Conservation (phyloP, 306 rosid species). For the Hippophae gyantsensis region DNA sequence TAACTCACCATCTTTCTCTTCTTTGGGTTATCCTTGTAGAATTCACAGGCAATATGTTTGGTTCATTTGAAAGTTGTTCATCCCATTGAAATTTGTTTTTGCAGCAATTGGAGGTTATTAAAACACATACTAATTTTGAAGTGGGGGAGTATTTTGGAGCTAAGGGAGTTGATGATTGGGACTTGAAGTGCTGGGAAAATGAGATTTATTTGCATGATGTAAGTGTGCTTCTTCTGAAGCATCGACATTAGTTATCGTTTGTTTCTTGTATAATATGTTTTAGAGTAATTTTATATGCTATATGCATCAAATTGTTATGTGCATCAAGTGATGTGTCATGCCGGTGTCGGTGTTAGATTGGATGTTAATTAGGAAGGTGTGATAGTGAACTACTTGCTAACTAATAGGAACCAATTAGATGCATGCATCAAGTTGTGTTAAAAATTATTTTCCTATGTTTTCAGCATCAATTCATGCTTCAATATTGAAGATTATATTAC, state of each 20-base stretch:
- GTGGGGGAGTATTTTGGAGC: slow-evolving; percentile 76
- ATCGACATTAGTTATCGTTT: slow-evolving; percentile 2
- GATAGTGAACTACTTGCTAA: no score
- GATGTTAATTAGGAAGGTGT: no score
- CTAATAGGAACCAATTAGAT: no score
- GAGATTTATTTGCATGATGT: slow-evolving; percentile 57
- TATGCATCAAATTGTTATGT: background rate
- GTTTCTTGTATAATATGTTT: background rate
- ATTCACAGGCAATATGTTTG: slow-evolving; percentile 5
- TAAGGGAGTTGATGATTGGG: slow-evolving; percentile 78
- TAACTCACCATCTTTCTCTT: background rate
- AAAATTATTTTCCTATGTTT: no score
- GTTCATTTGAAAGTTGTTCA: slow-evolving; percentile 10
- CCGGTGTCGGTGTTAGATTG: no score
- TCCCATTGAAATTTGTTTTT: slow-evolving; percentile 10
- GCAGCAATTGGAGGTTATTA: slow-evolving; percentile 66
- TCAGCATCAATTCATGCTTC: no score
- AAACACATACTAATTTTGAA: slow-evolving; percentile 34
- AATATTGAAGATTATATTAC: no score
- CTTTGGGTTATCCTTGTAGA: background rate
- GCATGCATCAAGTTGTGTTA: no score
- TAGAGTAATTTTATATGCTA: slow-evolving; percentile 4
- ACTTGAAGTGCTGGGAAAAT: slow-evolving; percentile 54
- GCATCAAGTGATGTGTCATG: no score
- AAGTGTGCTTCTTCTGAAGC: slow-evolving; percentile 18